phyloP scores from a whole-genome alignment of 2,329 filamentous ascomycete genomes.

The Arthrobotrys sinensis region DNA sequence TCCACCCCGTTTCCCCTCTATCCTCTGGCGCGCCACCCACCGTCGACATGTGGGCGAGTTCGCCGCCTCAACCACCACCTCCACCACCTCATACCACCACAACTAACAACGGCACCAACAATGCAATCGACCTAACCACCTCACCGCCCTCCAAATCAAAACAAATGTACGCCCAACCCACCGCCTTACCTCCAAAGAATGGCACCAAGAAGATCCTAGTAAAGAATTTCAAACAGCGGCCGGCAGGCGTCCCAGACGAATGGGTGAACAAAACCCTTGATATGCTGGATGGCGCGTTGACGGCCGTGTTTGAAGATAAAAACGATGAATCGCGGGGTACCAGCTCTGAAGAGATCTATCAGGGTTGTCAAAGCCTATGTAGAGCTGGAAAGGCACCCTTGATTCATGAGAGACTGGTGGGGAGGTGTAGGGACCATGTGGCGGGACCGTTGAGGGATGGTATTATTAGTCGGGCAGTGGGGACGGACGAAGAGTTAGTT shows the following conservation, averaged over 20 bases:
- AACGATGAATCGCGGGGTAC: constrained; percentile 74
- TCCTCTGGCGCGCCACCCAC: constrained; percentile 16
- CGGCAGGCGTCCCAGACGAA: constrained; percentile 77
- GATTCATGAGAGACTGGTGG: constrained; percentile 77
- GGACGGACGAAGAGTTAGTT: constrained; percentile 76
- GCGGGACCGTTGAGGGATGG: constrained; percentile 72
- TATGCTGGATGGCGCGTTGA: constrained; percentile 81
- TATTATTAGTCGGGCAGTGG: constrained; percentile 71
- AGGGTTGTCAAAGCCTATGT: constrained; percentile 92
- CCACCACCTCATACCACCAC: constrained; percentile 27
- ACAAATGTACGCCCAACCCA: constrained; percentile 43
- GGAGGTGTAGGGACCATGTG: constrained; percentile 77
- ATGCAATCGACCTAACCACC: constrained; percentile 46
- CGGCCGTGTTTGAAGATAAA: constrained; percentile 78
- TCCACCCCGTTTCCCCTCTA: constrained; percentile 30
- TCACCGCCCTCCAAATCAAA: constrained; percentile 31
- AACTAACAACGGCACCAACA: constrained; percentile 19
- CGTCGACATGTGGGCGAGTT: constrained; percentile 52
- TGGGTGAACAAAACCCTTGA: constrained; percentile 84
- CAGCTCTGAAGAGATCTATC: constrained; percentile 90
- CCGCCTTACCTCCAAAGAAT: constrained; percentile 52
- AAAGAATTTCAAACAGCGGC: constrained; percentile 83
- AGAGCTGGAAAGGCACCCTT: constrained; percentile 80
- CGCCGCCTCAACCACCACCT: constrained; percentile 48
- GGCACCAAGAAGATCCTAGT: constrained; percentile 85